Base-by-base conservation (phyloP, 1,284 basidiomycete species). In the Cutaneotrichosporon mucoides region DNA sequence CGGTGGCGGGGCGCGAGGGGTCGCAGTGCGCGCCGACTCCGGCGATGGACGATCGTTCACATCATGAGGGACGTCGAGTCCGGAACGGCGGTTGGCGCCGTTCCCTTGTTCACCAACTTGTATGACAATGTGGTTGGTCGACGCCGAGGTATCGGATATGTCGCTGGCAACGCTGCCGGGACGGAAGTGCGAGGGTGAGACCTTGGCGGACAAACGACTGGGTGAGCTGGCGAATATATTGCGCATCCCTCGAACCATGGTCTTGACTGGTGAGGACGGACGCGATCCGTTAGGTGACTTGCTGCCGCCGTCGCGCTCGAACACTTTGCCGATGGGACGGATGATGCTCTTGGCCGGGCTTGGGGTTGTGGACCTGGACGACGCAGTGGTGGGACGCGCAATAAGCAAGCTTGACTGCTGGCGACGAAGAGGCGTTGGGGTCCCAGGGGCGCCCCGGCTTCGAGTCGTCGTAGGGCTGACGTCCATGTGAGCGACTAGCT, bases 231-330 rank as follows among this genome's bases (percentile, higher is more conserved):
- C 68, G 42, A 76, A 71, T 24, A 72, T 63, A 57, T 72, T 72
- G 16, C 69, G 67, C 65, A 73, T 68, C 6, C 71, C 71, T 24
- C 66, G 60, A 5, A 76, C 69, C 55, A 75, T 45, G 53, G 69
- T 69, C 16, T 62, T 62, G 24, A 60, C 51, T 3, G 58, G 54
- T 9, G 38, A 40, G n/a, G 15, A 7, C 13, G 43, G 43, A 12
- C 9, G 10, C 1, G 49, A 36, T n/a, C 10, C n/a, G 11, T 6
- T 7, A 9, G 24, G 38, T 24, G 44, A 40, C 16, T 44, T 3
- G 37, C 4, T 33, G 7, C 10, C 11, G 11, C 16, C 6, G 13
- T 41, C 24, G 15, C 10, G 13, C 6, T 47, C 35, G 24, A 55
- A 15, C 16, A 47, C 37, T 10, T n/a, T 44, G 52, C 52, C 37